A percentile compares a stretch with the other conserved stretches of the same genome.
phyloP scores from a whole-genome alignment of 2,329 filamentous ascomycete genomes.

The Talaromyces sp. region DNA sequence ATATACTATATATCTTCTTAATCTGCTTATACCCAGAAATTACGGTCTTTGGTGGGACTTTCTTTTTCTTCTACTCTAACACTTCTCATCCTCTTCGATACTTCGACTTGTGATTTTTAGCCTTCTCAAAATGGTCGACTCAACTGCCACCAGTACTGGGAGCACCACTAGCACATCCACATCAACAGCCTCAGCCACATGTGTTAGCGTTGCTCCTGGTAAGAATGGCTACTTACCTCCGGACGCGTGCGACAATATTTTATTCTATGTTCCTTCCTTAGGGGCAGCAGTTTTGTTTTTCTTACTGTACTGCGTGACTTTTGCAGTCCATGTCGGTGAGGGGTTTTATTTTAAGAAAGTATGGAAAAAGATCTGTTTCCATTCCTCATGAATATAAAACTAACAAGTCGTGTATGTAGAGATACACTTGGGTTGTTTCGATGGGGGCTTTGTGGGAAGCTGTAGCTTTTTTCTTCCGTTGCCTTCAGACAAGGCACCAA shows the following conservation, averaged over 20 bases:
- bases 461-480: conserved; percentile 33
- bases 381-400: no score
- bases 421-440: conserved; percentile 36
- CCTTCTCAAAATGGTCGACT: no score
- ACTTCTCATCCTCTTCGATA: no score
- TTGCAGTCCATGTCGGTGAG: background rate
- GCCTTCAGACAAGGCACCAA: conserved; percentile 35
- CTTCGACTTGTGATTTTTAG: no score
- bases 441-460: conserved; percentile 38
- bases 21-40: no score
- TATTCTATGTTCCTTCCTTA: conserved; percentile 24
- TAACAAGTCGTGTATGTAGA: background rate
- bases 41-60: no score
- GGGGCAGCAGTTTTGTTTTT: conserved; percentile 28
- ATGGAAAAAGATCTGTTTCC: background rate
- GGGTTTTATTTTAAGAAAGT: background rate
- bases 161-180: conserved; percentile 10
- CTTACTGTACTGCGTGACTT: conserved; percentile 21
- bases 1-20: no score
- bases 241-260: conserved; percentile 29
- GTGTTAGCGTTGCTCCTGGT: conserved; percentile 21
- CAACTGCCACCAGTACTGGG: background rate
- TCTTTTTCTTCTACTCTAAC: no score
- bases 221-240: conserved; percentile 33
- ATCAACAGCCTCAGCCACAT: conserved; percentile 13